A percentile compares a stretch with the other conserved stretches of the same genome.
Evolutionary conservation across 345 rosid species (phyloP).

Genomic region (Ceriops tagal): DNA sequence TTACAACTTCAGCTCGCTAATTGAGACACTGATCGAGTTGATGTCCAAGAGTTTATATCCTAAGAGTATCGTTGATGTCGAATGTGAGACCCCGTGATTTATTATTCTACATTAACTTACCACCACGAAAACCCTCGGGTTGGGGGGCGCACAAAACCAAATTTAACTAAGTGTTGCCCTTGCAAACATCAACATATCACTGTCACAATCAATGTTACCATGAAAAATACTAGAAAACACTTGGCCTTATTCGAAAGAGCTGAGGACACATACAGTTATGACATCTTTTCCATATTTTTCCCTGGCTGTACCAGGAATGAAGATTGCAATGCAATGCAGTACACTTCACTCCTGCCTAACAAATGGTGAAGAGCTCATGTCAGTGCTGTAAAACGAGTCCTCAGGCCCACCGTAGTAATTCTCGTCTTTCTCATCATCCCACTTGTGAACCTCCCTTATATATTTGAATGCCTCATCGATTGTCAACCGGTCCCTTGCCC

Average conservation of each 20-base stretch:
- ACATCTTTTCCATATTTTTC: conserved; percentile 1
- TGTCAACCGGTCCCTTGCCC: conserved; percentile 71
- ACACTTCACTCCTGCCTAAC: conserved; percentile 42
- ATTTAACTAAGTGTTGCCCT: too few species aligned
- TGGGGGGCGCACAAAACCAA: too few species aligned
- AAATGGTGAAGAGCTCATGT: conserved; percentile 82
- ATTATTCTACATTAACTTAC: too few species aligned
- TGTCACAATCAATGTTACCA: too few species aligned
- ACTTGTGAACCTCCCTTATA: conserved; percentile 84
- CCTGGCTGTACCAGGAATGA: not conserved
- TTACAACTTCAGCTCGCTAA: too few species aligned
- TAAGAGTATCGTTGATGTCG: too few species aligned
- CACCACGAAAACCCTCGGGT: too few species aligned
- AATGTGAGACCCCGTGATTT: too few species aligned
- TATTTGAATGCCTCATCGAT: conserved; percentile 87
- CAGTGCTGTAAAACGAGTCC: conserved; percentile 92
- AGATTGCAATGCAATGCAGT: not conserved
- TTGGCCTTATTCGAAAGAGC: not conserved
- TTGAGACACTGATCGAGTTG: too few species aligned
- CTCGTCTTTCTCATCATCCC: conserved; percentile 95
- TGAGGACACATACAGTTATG: not conserved
- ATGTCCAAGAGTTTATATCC: too few species aligned
- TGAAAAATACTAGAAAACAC: not conserved
- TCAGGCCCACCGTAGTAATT: conserved; percentile 64
- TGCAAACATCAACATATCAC: too few species aligned